Evolutionary conservation across 2,329 filamentous ascomycete species (phyloP), one percentile per base, ranked within the genome.

Genomic region (Sporothrix sp.): DNA sequence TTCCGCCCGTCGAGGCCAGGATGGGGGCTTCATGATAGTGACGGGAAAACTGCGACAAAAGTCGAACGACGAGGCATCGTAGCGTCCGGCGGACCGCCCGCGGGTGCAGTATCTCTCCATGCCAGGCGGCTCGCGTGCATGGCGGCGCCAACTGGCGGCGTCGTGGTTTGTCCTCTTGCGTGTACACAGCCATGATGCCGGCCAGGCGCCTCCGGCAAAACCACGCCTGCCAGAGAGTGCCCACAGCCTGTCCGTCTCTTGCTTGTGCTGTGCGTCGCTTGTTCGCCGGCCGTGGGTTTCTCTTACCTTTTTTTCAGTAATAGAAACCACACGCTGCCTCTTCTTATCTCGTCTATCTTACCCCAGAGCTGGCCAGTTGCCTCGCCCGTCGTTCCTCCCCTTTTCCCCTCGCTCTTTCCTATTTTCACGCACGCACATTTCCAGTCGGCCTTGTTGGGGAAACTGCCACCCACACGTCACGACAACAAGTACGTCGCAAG

Each of bases 271-370:
- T 38, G 33, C 40, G 32, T 28, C n/a, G n/a, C n/a, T n/a, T n/a
- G n/a, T n/a, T 3, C n/a, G 14, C 27, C 10, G 4, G 35, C 3
- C 14, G 27, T 23, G 37, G 30, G 25, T 52, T 52, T 48, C 50
- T 48, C 32, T 48, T 48, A 52, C 50, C 50, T 52, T 37, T 38
- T 52, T 48, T 33, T 48, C 50, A 30, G 50, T 52, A 52, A 52
- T 52, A 52, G 39, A 52, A 52, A 52, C 39, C 35, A 46, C 48
- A 38, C 7, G 21, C 7, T 13, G 16, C 4, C 32, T 23, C 44
- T 27, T 35, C 38, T 43, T 37, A 36, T 49, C 46, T 40, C 8
- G 20, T 33, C 28, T 36, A 42, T 46, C 36, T 38, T 25, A 40
- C 23, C 35, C 50, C 40, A 45, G 40, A 50, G 14, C 27, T 9